Base-by-base conservation (phyloP, 164 flowering plant species). In the Paratinospora sagittata region DNA sequence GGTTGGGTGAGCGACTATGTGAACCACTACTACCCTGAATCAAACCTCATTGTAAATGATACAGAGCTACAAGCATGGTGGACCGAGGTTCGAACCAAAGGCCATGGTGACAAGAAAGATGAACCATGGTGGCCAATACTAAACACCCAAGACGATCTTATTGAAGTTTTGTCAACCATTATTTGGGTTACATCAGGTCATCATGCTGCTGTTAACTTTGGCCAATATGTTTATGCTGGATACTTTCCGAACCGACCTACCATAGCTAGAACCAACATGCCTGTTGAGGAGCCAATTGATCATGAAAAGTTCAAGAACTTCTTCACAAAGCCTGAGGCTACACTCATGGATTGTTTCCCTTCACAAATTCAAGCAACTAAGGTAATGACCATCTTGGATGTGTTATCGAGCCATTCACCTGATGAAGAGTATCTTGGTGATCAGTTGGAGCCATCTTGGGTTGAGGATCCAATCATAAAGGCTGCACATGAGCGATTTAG, bases 171-270 rank as follows among this genome's bases (percentile, higher is more conserved):
- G 77, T 86, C 94, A 57, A 90, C 75, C 27, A 86, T 91, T 70
- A 91, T 91, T 68, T 93, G 97, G 96, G 78, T 84, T 7, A 92
- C 97, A 14, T 91, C 97, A 64, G 98, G 94, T 55, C 90, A 91
- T 69, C 97, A 91, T 65, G 98, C 97, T 8, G 97, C 97, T 1
- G 86, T 90, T 21, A 90, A 93, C 74, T 93, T 87, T 34, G 95
- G 98, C 12, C 98, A 93, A 67, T 93, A 93, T 72, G 86, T 90
- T 34, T 86, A 91, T 68, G 97, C 91, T 1, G 97, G 97, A 6
- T 91, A 80, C 84, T 85, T 88, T 65, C 97, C 92, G 0, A 93
- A 91, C 84, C 84, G 96, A 2, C 98, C 98, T 8, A 90, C 93
- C 8, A 76, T 86, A n/a, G 91, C 96, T 75, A 87, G 97, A 11